These are phyloP conservation scores for Fusarium anthophilum DNA, from an alignment of 2,329 filamentous ascomycete species.

Conservation along the genomic window DNA sequence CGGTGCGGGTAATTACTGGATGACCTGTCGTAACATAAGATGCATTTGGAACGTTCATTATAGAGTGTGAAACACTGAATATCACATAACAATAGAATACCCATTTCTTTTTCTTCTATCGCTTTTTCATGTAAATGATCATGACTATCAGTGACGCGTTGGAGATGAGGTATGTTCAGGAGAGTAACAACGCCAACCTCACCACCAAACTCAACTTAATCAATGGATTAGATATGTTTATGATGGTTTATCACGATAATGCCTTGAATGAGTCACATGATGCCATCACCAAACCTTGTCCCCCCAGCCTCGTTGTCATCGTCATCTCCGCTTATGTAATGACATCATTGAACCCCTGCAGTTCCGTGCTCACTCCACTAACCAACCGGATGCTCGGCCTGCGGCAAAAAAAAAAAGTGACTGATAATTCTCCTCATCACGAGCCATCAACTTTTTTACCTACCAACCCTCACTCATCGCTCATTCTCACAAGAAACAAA, in stretches of 20 bases:
- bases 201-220: fast-evolving
- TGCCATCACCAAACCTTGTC: neutral
- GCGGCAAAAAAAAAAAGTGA: slow-evolving; percentile 7
- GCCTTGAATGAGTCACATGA: neutral
- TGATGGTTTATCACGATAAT: neutral
- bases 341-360: slow-evolving; percentile 24
- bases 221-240: neutral
- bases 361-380: slow-evolving; percentile 12
- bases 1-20: neutral
- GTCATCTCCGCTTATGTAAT: slow-evolving; percentile 22
- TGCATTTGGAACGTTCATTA: neutral
- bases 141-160: neutral
- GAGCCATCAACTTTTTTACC: neutral
- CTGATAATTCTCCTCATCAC: slow-evolving; percentile 1
- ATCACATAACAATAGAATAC: neutral
- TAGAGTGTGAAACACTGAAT: neutral
- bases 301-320: neutral
- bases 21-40: too few species aligned
- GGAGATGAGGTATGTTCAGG: fast-evolving
- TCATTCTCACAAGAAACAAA: neutral
- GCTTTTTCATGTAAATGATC: neutral
- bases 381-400: neutral
- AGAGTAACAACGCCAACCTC: neutral
- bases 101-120: neutral
- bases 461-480: neutral